Percentiles rank a stretch among this genome's conserved stretches.
These are phyloP conservation scores for Conoideocrella luteorostrata DNA, from an alignment of 2,329 filamentous ascomycete species.

Conservation along the genomic window DNA sequence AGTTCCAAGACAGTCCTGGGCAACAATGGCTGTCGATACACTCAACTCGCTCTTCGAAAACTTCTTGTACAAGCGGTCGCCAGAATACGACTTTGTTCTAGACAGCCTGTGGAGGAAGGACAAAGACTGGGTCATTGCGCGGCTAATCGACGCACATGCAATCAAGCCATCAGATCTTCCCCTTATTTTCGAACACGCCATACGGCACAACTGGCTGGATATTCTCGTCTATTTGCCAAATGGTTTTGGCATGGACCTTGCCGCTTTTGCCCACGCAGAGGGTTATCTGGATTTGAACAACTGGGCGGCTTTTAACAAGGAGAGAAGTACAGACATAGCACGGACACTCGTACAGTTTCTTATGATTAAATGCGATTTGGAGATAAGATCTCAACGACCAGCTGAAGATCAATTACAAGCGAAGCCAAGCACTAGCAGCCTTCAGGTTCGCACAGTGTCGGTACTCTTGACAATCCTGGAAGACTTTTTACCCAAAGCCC, in stretches of 20 bases:
- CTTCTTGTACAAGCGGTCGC: constrained; percentile 72
- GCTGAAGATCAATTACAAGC: constrained; percentile 52
- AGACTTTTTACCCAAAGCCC: constrained; percentile 55
- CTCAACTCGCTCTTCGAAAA: constrained; percentile 72
- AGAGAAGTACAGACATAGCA: constrained; percentile 61
- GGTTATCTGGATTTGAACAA: constrained; percentile 72
- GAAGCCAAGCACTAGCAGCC: constrained; percentile 64
- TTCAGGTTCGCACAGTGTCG: constrained; percentile 80
- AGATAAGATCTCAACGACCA: constrained; percentile 65
- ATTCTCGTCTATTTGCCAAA: constrained; percentile 72
- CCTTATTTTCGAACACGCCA: constrained; percentile 54
- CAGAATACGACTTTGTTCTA: constrained; percentile 80
- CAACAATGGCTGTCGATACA: constrained; percentile 66
- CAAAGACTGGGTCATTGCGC: constrained; percentile 74
- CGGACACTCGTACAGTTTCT: constrained; percentile 72
- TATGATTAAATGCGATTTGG: constrained; percentile 75
- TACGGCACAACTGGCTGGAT: constrained; percentile 78
- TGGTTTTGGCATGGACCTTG: constrained; percentile 81
- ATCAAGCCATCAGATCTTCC: constrained; percentile 52
- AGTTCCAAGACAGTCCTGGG: constrained; percentile 68
- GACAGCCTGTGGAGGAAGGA: constrained; percentile 90
- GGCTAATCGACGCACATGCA: constrained; percentile 77
- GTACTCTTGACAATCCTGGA: constrained; percentile 74
- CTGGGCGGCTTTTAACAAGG: constrained; percentile 69
- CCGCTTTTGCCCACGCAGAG: constrained; percentile 76